phyloP scores from a whole-genome alignment of 2,329 filamentous ascomycete species.

The Alternaria triticimaculans region DNA sequence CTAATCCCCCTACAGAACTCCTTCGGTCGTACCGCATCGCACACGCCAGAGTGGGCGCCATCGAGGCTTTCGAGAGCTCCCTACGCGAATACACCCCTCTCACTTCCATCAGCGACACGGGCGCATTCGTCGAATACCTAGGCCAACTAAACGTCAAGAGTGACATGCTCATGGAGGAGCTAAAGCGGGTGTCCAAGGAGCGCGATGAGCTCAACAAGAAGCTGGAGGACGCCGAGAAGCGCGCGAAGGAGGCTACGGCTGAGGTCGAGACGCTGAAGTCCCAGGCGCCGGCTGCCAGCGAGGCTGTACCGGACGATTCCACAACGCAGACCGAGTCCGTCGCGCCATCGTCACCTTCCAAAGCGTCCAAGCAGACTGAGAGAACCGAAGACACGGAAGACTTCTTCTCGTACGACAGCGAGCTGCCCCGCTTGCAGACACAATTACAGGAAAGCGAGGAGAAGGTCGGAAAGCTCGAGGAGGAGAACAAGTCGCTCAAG shows the following conservation, averaged over 20 bases:
- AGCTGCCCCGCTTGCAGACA: constrained; percentile 80
- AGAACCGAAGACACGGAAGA: constrained; percentile 64
- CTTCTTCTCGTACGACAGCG: constrained; percentile 91
- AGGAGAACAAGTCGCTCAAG: constrained; percentile 71
- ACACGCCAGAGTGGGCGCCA: constrained; percentile 82
- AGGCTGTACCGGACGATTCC: constrained; percentile 34
- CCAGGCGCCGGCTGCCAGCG: constrained; percentile 20
- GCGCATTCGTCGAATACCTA: constrained; percentile 85
- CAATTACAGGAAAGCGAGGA: constrained; percentile 73
- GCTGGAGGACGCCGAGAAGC: constrained; percentile 71
- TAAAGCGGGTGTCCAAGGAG: constrained; percentile 84
- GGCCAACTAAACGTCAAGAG: constrained; percentile 84
- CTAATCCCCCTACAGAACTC: constrained; percentile 66
- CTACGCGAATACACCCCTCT: constrained; percentile 92
- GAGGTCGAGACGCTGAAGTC: constrained; percentile 66
- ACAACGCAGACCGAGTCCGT: constrained; percentile 34
- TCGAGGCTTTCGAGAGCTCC: constrained; percentile 91
- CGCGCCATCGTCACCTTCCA: constrained; percentile 34
- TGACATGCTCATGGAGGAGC: constrained; percentile 92
- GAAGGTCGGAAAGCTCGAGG: constrained; percentile 73
- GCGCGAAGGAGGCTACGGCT: constrained; percentile 66
- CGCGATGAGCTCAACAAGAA: constrained; percentile 81
- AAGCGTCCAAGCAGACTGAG: constrained; percentile 35
- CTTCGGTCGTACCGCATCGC: constrained; percentile 91
- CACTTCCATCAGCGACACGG: constrained; percentile 84